Conservation (phyloP, 208 protist species). For the Trypanosoma platydactyli region DNA sequence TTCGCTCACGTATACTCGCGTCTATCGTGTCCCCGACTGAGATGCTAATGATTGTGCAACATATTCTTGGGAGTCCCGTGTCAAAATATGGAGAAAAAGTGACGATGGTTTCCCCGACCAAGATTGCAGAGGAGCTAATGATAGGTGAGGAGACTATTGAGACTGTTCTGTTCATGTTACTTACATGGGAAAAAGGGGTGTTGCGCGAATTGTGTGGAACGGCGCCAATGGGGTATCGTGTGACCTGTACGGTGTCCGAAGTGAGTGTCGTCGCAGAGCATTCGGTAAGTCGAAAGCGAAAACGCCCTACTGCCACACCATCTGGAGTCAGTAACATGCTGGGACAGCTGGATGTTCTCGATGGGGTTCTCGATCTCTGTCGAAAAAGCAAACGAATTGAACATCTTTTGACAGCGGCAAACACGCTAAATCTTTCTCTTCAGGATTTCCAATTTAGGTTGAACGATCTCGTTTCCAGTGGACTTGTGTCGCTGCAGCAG, state of each 20-base stretch:
- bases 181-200: constrained; percentile 32
- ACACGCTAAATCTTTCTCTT: constrained; percentile 49
- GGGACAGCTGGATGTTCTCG: constrained; percentile 57
- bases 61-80: constrained; percentile 44
- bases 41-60: constrained; percentile 49
- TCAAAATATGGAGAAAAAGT: constrained; percentile 50
- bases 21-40: constrained; percentile 60
- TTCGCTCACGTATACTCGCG: constrained; percentile 76
- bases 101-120: constrained; percentile 52
- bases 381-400: constrained; percentile 33
- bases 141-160: constrained; percentile 74
- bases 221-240: constrained; percentile 47
- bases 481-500: constrained; percentile 34
- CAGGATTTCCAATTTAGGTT: constrained; percentile 64
- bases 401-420: constrained; percentile 60
- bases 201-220: constrained; percentile 49
- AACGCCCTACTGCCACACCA: background rate
- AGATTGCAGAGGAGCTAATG: constrained; percentile 59
- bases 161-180: constrained; percentile 77
- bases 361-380: constrained; percentile 66
- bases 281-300: constrained; percentile 25
- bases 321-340: constrained; percentile 54
- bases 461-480: constrained; percentile 48
- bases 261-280: background rate
- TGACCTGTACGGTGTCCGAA: constrained; percentile 10